Evolutionary conservation across 2,329 filamentous ascomycete species (phyloP), one percentile per base, ranked within the genome.

Genomic region (Trichoderma oligosporum): DNA sequence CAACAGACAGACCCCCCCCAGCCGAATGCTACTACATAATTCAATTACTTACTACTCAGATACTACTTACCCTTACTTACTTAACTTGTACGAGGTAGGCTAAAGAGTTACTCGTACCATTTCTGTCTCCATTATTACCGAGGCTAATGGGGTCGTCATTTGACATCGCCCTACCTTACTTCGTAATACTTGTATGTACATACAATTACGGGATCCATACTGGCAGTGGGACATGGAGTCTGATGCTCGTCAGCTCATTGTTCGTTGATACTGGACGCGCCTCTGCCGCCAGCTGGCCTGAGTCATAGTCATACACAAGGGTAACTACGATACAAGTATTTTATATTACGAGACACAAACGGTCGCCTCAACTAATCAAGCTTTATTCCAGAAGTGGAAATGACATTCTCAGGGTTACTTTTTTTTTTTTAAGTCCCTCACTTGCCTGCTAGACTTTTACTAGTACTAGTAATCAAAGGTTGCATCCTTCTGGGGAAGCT

Each of bases 271-370:
- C 29, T 27, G 35, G 47, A 41, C 31, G 48, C 48, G 52, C 52
- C 52, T 55, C 41, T 55, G 52, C 52, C 52, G 52, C 52, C 52
- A 29, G 24, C 29, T 42, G 38, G 39, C 36, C 39, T 38, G 52
- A 55, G 52, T 55, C 52, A 55, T 45, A 38, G 41, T 11, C 22
- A 11, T 45, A 31, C 31, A 27, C 38, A 44, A 29, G 52, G 52
- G 31, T 35, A 39, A 8, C 16, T 36, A 29, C 52, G 18, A 44
- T 54, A 31, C 27, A 31, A 11, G 27, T 31, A 31, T 31, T 31
- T n/a, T 44, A 7, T 31, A 55, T 55, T 55, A 55, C 52, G 52
- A 55, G 29, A 55, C 52, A 11, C 31, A 46, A 54, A 54, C 7
- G 24, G 25, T 36, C 33, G 16, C 31, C 12, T 11, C 22, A 22